Evolutionary conservation across 176 grass and related monocot species (phyloP).

Genomic region (Pontederia paniculata): DNA sequence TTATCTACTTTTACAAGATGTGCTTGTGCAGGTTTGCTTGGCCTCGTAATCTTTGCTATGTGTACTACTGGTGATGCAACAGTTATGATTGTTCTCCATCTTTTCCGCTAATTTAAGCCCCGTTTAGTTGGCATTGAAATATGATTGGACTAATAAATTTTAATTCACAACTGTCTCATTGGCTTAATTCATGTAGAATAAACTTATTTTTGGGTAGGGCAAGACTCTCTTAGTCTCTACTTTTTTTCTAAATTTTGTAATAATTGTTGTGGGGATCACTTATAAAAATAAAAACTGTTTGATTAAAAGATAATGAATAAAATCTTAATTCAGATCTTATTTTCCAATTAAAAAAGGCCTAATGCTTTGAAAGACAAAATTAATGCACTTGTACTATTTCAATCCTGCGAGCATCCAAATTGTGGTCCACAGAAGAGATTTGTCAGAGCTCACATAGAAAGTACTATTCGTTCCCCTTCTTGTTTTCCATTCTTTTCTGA

Average conservation of each 20-base stretch:
- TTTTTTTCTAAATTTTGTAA: too few species aligned
- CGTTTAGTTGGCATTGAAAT: too few species aligned
- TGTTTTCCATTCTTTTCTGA: slow-evolving; percentile 3
- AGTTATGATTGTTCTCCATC: slow-evolving; percentile 58
- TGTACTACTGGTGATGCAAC: slow-evolving; percentile 90
- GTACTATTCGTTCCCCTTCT: slow-evolving; percentile 33
- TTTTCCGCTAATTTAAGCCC: not conserved
- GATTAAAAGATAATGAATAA: too few species aligned
- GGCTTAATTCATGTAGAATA: too few species aligned
- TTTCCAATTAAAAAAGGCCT: too few species aligned
- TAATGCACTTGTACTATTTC: slow-evolving; percentile 75
- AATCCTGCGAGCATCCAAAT: slow-evolving; percentile 71
- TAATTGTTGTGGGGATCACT: too few species aligned
- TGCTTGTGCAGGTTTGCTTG: slow-evolving; percentile 61
- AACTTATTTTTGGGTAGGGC: too few species aligned
- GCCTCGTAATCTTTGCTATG: slow-evolving; percentile 93
- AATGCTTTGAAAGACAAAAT: not conserved
- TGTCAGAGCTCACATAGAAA: slow-evolving; percentile 87
- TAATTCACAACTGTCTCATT: too few species aligned
- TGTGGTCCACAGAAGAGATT: slow-evolving; percentile 63
- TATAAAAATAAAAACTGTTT: too few species aligned
- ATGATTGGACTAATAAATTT: too few species aligned
- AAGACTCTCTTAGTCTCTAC: too few species aligned
- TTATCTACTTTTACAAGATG: not conserved
- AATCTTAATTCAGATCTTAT: too few species aligned